Evolutionary conservation across 2,329 filamentous ascomycete species (phyloP).

Genomic region (Ophiocordyceps unilateralis): DNA sequence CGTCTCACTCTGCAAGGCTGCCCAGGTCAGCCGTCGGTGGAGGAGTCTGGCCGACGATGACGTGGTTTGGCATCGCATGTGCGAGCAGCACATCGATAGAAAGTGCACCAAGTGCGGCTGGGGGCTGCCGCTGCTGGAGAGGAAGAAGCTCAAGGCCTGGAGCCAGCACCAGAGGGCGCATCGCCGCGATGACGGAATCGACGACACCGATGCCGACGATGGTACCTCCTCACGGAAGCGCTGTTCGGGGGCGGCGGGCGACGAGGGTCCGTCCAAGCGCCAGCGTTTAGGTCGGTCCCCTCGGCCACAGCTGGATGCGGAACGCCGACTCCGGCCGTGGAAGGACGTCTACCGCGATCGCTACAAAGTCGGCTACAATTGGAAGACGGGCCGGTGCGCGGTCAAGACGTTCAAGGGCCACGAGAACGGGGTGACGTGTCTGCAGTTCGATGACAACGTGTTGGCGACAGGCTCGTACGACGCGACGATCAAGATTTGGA

Average conservation of each 20-base stretch:
- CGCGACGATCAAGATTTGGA: slow-evolving; percentile 88
- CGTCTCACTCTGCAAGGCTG: slow-evolving; percentile 83
- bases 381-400: slow-evolving; percentile 85
- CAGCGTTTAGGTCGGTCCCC: slow-evolving; percentile 10
- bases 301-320: slow-evolving; percentile 18
- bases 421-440: slow-evolving; percentile 49
- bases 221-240: slow-evolving; percentile 14
- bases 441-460: slow-evolving; percentile 64
- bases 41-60: slow-evolving; percentile 85
- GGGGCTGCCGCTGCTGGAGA: slow-evolving; percentile 78
- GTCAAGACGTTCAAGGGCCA: slow-evolving; percentile 73
- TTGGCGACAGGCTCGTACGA: slow-evolving; percentile 93
- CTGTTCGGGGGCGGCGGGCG: slow-evolving; percentile 9
- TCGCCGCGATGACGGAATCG: slow-evolving; percentile 3
- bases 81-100: slow-evolving; percentile 85
- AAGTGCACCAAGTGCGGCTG: slow-evolving; percentile 93
- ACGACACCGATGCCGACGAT: slow-evolving; percentile 8
- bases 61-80: slow-evolving; percentile 94
- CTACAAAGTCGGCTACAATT: slow-evolving; percentile 91
- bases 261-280: slow-evolving; percentile 17
- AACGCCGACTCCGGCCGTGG: slow-evolving; percentile 52
- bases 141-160: slow-evolving; percentile 72
- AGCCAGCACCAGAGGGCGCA: slow-evolving; percentile 51
- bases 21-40: slow-evolving; percentile 85
- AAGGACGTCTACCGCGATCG: slow-evolving; percentile 94